Evolutionary conservation across 1,139 yeast species (phyloP), one percentile per base, ranked within the genome.

Genomic region (Taphrina populina): DNA sequence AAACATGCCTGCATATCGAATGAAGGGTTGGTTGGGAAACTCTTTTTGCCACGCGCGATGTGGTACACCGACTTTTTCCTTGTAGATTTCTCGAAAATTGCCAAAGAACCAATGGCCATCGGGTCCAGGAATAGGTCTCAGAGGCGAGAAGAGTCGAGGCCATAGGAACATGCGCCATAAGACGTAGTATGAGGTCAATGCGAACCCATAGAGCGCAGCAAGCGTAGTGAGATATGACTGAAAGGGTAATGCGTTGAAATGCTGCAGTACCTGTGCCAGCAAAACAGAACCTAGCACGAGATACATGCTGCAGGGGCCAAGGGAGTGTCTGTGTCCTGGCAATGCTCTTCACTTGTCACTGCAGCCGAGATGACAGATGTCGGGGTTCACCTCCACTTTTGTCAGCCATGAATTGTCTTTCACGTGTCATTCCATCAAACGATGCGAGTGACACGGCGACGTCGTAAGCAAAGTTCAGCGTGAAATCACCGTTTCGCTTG

Each of bases 81-180:
- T 33, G 24, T 37, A 23, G 19, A 41, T 40, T 21, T 26, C 40
- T 24, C 41, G 32, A n/a, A 57, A 27, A 10, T 59, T 52, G 33
- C 62, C 62, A 27, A 21, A 56, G 21, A 60, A 30, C 61, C 61
- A 59, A 20, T 60, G 61, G 13, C 53, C 33, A 21, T 36, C 17
- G 3, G 62, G 62, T 6, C 33, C 33, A 1, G 56, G 59, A 11
- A 60, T 39, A 10, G 41, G 39, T 3, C 57, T 52, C 24, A 59
- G 52, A 1, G 62, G 58, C 20, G 62, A 58, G 11, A 60, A 23
- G 43, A 56, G 43, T 24, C 32, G 35, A 10, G 58, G 58, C 30
- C 52, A 55, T 27, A 60, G 33, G 40, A 58, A 17, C 15, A 43
- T 23, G 19, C 41, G 13, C 56, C 58, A 60, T 19, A 60, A 10